Evolutionary conservation across 805 yeast species (phyloP).

Genomic region (Teunomyces aglyptinius): DNA sequence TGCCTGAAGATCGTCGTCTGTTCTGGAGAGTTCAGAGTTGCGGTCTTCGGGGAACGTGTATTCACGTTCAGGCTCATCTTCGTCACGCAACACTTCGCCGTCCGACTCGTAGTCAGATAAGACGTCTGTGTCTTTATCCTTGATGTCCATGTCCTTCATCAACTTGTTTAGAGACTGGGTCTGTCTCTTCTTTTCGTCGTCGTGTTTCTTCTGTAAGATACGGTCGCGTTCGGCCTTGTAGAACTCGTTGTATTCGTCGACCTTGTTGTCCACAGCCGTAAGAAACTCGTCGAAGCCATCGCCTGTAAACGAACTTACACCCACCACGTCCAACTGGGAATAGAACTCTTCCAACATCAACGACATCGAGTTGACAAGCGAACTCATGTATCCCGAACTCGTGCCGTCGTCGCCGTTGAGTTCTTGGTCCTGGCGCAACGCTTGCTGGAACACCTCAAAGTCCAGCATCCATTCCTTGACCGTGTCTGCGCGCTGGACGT

Average conservation of each 20-base stretch:
- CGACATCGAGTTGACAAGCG: slow-evolving; percentile 91
- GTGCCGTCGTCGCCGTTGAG: slow-evolving; percentile 57
- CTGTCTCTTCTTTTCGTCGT: slow-evolving; percentile 68
- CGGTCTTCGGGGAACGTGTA: slow-evolving; percentile 72
- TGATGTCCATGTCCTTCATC: slow-evolving; percentile 83
- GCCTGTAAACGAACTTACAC: slow-evolving; percentile 93
- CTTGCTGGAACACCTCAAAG: slow-evolving; percentile 85
- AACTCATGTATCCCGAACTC: slow-evolving; percentile 89
- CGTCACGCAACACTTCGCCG: slow-evolving; percentile 49
- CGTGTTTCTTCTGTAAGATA: slow-evolving; percentile 71
- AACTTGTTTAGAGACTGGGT: slow-evolving; percentile 67
- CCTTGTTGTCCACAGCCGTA: slow-evolving; percentile 80
- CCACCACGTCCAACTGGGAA: slow-evolving; percentile 85
- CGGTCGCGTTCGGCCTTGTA: slow-evolving; percentile 86
- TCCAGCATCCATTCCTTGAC: slow-evolving; percentile 98
- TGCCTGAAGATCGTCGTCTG: slow-evolving; percentile 54
- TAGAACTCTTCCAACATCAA: slow-evolving; percentile 95
- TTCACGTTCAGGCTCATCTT: slow-evolving; percentile 52
- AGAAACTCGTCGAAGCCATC: slow-evolving; percentile 90
- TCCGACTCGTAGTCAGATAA: slow-evolving; percentile 53
- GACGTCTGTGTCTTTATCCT: slow-evolving; percentile 45
- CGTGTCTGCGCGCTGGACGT: slow-evolving; percentile 77
- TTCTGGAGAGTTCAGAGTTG: slow-evolving; percentile 53
- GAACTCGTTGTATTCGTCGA: slow-evolving; percentile 78
- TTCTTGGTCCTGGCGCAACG: slow-evolving; percentile 66